Evolutionary conservation across 345 rosid genomes (phyloP).

Genomic region (Draba incana): DNA sequence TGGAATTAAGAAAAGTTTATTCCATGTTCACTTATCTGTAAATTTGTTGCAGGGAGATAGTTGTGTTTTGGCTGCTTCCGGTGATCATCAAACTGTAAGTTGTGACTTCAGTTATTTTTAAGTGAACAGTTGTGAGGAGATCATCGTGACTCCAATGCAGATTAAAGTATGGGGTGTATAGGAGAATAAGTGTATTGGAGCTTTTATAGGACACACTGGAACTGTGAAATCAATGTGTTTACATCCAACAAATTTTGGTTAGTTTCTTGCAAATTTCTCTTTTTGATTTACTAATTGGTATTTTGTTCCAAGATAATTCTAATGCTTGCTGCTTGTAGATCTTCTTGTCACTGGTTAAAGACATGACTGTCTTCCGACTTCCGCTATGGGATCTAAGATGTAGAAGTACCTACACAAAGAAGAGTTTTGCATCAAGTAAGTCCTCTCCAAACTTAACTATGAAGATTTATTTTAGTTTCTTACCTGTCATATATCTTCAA

Average conservation of each 20-base stretch:
- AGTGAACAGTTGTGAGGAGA: constrained; percentile 6
- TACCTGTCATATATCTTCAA: not conserved
- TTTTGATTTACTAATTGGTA: not conserved
- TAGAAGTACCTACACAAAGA: constrained; percentile 44
- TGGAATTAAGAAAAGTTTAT: not conserved
- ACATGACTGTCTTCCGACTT: constrained; percentile 81
- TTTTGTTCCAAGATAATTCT: not conserved
- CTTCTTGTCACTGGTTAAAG: constrained; percentile 86
- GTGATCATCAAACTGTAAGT: constrained; percentile 98
- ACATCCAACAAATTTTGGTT: constrained; percentile 83
- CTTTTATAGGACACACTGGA: constrained; percentile 73
- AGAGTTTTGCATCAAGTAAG: constrained; percentile 54
- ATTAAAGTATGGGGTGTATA: constrained; percentile 85
- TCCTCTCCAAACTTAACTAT: constrained; percentile 16
- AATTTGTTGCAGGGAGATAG: constrained; percentile 64
- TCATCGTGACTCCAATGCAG: no score
- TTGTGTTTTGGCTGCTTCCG: constrained; percentile 82
- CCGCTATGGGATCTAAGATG: constrained; percentile 91
- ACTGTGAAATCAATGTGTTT: constrained; percentile 81
- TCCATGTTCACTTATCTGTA: not conserved
- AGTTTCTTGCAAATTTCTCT: constrained; percentile 16
- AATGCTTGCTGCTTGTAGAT: constrained; percentile 49
- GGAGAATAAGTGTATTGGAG: constrained; percentile 59
- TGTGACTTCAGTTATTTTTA: not conserved
- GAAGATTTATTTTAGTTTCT: not conserved